Conservation (phyloP, 148 eudicot species). For the Talinum fruticosum region DNA sequence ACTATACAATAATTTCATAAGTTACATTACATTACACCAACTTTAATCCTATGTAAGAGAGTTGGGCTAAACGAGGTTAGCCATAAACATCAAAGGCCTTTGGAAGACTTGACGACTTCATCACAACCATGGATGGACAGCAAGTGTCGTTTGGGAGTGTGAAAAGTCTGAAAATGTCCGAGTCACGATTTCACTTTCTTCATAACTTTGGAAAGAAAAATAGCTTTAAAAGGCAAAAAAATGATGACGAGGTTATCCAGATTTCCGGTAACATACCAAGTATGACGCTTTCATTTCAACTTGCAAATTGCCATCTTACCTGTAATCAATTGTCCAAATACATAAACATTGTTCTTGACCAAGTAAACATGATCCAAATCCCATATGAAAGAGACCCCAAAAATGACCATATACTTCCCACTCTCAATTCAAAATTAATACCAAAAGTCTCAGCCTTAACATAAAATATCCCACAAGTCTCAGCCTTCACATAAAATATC, state of each 20-base stretch:
- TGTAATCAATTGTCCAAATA: not conserved
- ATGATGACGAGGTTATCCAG: not conserved
- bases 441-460: not conserved
- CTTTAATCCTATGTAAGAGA: too few species aligned
- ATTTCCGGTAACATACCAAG: not conserved
- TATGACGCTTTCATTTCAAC: not conserved
- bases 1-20: too few species aligned
- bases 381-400: not conserved
- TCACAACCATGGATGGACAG: not conserved
- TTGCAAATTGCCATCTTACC: not conserved
- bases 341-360: not conserved
- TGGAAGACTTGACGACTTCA: not conserved
- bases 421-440: not conserved
- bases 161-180: not conserved
- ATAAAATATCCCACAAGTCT: too few species aligned
- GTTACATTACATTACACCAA: too few species aligned
- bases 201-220: not conserved
- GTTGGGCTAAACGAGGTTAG: too few species aligned
- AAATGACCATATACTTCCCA: not conserved
- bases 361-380: not conserved
- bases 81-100: not conserved
- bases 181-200: not conserved
- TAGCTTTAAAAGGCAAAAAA: not conserved
- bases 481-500: too few species aligned
- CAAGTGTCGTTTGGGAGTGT: not conserved